Percentiles rank a stretch among this genome's conserved stretches.
These are phyloP conservation scores for Beauveria bassiana DNA, from an alignment of 2,329 filamentous ascomycete species.

Conservation along the genomic window DNA sequence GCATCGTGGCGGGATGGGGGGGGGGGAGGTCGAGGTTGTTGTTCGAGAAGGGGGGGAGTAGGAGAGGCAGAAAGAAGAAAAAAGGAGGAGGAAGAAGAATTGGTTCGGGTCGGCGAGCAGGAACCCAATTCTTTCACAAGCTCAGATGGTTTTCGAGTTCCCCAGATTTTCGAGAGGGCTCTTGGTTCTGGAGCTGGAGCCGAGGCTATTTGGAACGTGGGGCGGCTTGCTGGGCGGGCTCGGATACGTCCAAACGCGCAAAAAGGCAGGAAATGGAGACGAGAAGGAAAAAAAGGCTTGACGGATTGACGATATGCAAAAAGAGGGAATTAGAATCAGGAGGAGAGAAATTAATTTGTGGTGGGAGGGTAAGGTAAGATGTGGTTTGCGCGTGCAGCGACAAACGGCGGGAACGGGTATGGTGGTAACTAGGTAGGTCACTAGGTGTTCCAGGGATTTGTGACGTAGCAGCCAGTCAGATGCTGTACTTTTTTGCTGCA, in stretches of 20 bases:
- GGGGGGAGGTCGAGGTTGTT: not conserved
- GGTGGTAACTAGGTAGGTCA: too few species aligned
- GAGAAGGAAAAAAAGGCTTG: too few species aligned
- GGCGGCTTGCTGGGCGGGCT: not conserved
- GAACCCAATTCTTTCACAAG: not conserved
- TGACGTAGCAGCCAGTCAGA: constrained; percentile 4
- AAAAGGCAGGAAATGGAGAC: not conserved
- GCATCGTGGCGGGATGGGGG: constrained; percentile 13
- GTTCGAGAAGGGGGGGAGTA: not conserved
- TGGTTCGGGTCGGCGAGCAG: too few species aligned
- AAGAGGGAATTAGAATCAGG: not conserved
- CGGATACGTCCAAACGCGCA: not conserved
- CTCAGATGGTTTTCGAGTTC: not conserved
- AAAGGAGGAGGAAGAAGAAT: too few species aligned
- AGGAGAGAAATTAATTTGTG: not conserved
- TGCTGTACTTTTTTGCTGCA: not conserved
- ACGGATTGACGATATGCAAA: not conserved
- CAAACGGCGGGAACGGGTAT: not conserved
- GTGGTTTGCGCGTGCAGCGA: constrained; percentile 1
- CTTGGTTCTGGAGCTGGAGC: not conserved
- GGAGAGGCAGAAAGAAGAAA: not conserved
- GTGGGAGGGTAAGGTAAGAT: constrained; percentile 11
- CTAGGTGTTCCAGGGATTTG: not conserved
- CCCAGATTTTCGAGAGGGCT: not conserved
- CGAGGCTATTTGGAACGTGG: not conserved